Conservation (phyloP, 2,329 filamentous ascomycete species). For the Fusarium sp. region DNA sequence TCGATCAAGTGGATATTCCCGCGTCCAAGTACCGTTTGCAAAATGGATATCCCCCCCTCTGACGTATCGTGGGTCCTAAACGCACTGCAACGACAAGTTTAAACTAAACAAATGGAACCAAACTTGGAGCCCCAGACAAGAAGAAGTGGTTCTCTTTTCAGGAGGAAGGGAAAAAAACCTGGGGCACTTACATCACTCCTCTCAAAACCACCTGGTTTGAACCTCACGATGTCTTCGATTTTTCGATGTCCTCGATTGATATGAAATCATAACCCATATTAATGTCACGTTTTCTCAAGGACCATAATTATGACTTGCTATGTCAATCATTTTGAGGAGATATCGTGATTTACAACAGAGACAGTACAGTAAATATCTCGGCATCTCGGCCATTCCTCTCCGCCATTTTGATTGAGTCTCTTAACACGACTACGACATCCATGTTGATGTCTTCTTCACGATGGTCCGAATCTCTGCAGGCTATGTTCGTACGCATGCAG, state of each 20-base stretch:
- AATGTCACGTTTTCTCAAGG: neutral
- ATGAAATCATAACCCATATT: conserved; percentile 21
- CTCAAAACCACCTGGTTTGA: neutral
- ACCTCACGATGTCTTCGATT: conserved; percentile 25
- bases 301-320: conserved; percentile 9
- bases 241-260: neutral
- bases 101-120: neutral
- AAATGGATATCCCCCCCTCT: conserved; percentile 8
- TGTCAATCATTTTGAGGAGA: neutral
- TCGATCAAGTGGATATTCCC: conserved; percentile 26
- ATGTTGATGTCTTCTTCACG: conserved; percentile 6
- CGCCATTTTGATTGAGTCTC: neutral
- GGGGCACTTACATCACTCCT: conserved; percentile 30
- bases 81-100: conserved; percentile 15
- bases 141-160: conserved; percentile 12
- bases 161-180: conserved; percentile 1
- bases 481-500: neutral
- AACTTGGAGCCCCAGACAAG: conserved; percentile 19
- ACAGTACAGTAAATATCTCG: neutral
- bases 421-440: neutral
- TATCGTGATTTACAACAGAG: neutral
- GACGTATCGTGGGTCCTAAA: conserved; percentile 33
- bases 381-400: conserved; percentile 24
- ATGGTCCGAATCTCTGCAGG: conserved; percentile 1
- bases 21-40: neutral